Conservation (phyloP, 2,329 filamentous ascomycete genomes). For the Ustilaginoidea virens region DNA sequence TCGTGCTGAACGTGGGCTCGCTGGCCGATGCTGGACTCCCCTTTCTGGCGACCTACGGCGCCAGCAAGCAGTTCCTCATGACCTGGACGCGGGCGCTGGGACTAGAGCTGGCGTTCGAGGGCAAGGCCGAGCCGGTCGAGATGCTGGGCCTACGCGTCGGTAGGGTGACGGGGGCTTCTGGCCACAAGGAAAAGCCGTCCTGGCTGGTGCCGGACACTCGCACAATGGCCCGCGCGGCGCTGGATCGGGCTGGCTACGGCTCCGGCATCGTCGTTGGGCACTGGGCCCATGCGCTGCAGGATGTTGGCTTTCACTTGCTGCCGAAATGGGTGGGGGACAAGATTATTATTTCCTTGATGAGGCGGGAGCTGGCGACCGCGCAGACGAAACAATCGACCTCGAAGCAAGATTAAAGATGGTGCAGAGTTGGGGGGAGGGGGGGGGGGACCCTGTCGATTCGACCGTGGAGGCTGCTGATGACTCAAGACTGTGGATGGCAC, state of each 20-base stretch:
- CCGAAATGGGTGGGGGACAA: neutral
- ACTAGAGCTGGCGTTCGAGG: constrained; percentile 23
- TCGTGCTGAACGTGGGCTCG: constrained; percentile 37
- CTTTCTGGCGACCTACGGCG: constrained; percentile 27
- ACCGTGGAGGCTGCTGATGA: no score
- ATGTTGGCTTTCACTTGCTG: neutral
- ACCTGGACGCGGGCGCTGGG: constrained; percentile 17
- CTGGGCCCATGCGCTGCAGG: constrained; percentile 9
- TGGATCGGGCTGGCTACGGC: constrained; percentile 7
- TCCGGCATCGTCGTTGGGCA: constrained; percentile 6
- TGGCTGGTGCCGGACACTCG: constrained; percentile 7
- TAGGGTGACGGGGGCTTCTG: constrained; percentile 8
- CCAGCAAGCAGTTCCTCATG: constrained; percentile 28
- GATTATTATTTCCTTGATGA: neutral
- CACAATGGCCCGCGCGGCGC: constrained; percentile 8
- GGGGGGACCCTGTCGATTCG: no score
- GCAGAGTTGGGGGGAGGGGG: no score
- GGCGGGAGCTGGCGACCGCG: neutral
- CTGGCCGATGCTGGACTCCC: constrained; percentile 29
- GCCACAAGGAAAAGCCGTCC: constrained; percentile 6
- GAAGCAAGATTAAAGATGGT: no score
- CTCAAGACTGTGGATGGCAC: no score
- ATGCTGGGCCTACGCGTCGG: neutral
- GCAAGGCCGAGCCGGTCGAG: neutral
- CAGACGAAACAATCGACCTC: no score